Percentiles rank a stretch among this genome's conserved stretches.
Conservation (phyloP, 2,329 filamentous ascomycete genomes). For the Talaromyces sp. region DNA sequence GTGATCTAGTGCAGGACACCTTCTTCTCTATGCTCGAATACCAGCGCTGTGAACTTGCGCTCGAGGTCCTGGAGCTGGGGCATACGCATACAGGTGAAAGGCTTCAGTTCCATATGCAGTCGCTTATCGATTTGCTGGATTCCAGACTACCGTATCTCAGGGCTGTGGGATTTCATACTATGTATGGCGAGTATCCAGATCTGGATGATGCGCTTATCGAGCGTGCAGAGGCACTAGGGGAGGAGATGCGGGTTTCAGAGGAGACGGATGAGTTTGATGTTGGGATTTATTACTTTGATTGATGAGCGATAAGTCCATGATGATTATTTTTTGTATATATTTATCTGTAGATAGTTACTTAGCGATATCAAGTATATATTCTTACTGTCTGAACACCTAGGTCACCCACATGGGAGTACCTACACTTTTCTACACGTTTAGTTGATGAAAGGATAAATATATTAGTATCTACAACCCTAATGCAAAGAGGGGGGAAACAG, state of each 20-base stretch:
- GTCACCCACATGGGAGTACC: no score
- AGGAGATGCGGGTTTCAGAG: constrained; percentile 8
- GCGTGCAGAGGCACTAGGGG: constrained; percentile 17
- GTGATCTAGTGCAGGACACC: constrained; percentile 26
- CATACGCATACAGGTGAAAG: constrained; percentile 20
- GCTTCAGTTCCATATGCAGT: constrained; percentile 23
- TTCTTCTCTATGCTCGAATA: constrained; percentile 27
- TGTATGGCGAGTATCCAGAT: constrained; percentile 27
- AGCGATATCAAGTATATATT: background rate
- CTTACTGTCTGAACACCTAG: background rate
- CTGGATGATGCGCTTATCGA: constrained; percentile 27
- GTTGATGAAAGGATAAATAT: constrained; percentile 10
- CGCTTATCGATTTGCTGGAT: constrained; percentile 24
- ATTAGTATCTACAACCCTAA: constrained; percentile 14
- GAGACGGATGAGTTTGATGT: constrained; percentile 16
- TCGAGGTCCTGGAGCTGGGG: constrained; percentile 30
- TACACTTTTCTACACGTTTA: background rate
- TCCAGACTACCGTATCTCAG: constrained; percentile 26
- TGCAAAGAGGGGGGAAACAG: constrained; percentile 9
- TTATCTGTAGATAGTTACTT: background rate
- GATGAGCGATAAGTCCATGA: background rate
- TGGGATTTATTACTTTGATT: constrained; percentile 17
- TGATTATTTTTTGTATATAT: background rate
- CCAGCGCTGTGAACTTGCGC: constrained; percentile 18
- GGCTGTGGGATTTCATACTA: constrained; percentile 27